These are phyloP conservation scores for Wickerhamomyces sp. DNA, from an alignment of 1,139 yeast species.

Conservation along the genomic window DNA sequence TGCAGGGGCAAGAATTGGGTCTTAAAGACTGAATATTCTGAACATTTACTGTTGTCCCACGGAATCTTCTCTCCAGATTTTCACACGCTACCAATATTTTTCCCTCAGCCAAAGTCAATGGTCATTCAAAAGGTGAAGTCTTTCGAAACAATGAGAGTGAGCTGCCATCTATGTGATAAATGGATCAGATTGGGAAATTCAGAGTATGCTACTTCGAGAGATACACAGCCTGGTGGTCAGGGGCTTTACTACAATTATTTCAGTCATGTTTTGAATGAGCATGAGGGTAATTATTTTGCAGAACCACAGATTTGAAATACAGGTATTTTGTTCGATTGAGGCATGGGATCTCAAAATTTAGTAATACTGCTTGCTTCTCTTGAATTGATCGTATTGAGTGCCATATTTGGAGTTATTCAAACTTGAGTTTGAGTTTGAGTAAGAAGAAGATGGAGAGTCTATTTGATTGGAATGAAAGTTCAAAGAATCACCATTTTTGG, in stretches of 20 bases:
- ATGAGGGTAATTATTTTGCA: slow-evolving; percentile 3
- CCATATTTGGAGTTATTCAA: too few relatives aligned
- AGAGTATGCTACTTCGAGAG: background rate
- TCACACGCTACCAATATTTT: slow-evolving; percentile 3
- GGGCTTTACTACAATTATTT: slow-evolving; percentile 22
- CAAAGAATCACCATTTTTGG: background rate
- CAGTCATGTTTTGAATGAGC: slow-evolving; percentile 14
- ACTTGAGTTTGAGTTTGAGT: too few relatives aligned
- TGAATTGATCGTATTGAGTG: slow-evolving; percentile 20
- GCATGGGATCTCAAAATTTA: too few relatives aligned
- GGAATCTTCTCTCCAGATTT: slow-evolving; percentile 18
- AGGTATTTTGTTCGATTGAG: too few relatives aligned
- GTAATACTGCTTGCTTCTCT: slow-evolving; percentile 19
- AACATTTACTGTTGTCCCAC: slow-evolving; percentile 24
- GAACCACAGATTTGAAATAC: too few relatives aligned
- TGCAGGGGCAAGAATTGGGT: slow-evolving; percentile 25
- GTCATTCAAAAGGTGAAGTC: slow-evolving; percentile 9
- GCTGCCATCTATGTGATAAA: slow-evolving; percentile 15
- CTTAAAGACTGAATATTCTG: slow-evolving; percentile 6
- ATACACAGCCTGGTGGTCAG: slow-evolving; percentile 5
- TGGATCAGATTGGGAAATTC: slow-evolving; percentile 21
- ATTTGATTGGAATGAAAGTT: slow-evolving; percentile 17
- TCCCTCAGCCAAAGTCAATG: slow-evolving; percentile 19
- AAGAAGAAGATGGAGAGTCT: slow-evolving; percentile 1
- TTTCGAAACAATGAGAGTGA: slow-evolving; percentile 12